phyloP scores from a whole-genome alignment of 805 yeast genomes.

The Lipomyces sp. region DNA sequence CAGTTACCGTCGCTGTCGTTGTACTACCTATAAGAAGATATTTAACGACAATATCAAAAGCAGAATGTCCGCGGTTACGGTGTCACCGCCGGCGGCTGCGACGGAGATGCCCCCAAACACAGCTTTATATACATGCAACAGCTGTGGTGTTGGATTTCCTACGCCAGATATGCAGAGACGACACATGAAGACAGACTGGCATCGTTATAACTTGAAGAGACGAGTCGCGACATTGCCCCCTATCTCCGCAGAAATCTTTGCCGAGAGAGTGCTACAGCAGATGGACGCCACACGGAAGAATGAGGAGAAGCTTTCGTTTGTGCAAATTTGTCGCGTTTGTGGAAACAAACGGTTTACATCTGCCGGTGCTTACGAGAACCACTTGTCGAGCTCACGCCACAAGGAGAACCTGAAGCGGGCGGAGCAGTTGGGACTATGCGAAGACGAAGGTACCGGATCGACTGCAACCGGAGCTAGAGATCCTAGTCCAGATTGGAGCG shows the following conservation, averaged over 20 bases:
- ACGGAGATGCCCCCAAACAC: constrained; percentile 2
- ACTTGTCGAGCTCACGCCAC: constrained; percentile 37
- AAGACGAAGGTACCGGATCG: constrained; percentile 1
- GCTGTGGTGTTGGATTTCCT: constrained; percentile 81
- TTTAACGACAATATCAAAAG: background rate
- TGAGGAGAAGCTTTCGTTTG: constrained; percentile 28
- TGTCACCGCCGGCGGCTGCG: background rate
- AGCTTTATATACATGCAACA: constrained; percentile 72
- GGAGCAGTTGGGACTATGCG: constrained; percentile 4
- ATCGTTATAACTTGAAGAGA: constrained; percentile 90
- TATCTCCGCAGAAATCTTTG: constrained; percentile 68
- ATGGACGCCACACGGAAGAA: constrained; percentile 35
- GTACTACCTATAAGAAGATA: background rate
- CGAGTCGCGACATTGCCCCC: constrained; percentile 85
- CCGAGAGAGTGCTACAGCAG: constrained; percentile 63
- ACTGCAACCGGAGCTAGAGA: constrained; percentile 5
- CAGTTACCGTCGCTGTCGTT: background rate
- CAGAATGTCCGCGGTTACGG: background rate
- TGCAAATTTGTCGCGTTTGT: constrained; percentile 35
- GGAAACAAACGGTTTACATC: constrained; percentile 39
- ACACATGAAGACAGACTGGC: constrained; percentile 99
- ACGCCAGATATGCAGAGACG: constrained; percentile 83
- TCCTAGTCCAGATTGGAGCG: constrained; percentile 10
- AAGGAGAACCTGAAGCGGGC: constrained; percentile 28
- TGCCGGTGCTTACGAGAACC: constrained; percentile 40